These are phyloP conservation scores for Penium margaritaceum DNA, from an alignment of 139 green algal species.

Conservation along the genomic window DNA sequence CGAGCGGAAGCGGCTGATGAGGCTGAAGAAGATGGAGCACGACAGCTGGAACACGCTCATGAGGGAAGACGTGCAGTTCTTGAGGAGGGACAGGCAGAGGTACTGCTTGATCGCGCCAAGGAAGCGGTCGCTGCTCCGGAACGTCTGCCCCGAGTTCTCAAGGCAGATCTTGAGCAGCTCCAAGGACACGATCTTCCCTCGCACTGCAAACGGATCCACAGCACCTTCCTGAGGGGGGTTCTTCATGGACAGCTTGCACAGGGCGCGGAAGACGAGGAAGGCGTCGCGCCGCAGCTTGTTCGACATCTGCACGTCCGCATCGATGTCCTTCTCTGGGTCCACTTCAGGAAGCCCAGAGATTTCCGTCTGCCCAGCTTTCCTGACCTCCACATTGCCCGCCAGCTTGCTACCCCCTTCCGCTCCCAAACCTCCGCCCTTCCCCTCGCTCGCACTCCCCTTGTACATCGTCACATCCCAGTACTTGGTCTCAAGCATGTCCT, in stretches of 20 bases:
- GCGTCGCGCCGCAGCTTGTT: slow-evolving; percentile 62
- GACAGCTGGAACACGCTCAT: slow-evolving; percentile 55
- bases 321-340: slow-evolving; percentile 15
- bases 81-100: slow-evolving; percentile 87
- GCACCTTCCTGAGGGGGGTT: slow-evolving; percentile 25
- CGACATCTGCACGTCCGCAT: slow-evolving; percentile 25
- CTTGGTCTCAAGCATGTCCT: slow-evolving; percentile 53
- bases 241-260: slow-evolving; percentile 92
- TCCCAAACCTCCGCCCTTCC: no score
- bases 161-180: slow-evolving; percentile 93
- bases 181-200: slow-evolving; percentile 68
- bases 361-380: no score
- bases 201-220: slow-evolving; percentile 34
- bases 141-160: slow-evolving; percentile 82
- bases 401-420: no score
- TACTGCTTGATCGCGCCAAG: slow-evolving; percentile 82
- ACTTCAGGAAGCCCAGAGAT: no score
- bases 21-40: slow-evolving; percentile 84
- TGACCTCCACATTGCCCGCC: no score
- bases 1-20: slow-evolving; percentile 72
- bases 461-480: slow-evolving; percentile 48
- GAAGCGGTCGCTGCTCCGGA: slow-evolving; percentile 71
- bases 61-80: slow-evolving; percentile 71
- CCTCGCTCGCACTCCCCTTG: no score
- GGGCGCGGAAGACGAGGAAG: slow-evolving; percentile 89